A percentile compares a stretch with the other conserved stretches of the same genome.
phyloP scores from a whole-genome alignment of 139 green algal species.

The Micractinium sp. region DNA sequence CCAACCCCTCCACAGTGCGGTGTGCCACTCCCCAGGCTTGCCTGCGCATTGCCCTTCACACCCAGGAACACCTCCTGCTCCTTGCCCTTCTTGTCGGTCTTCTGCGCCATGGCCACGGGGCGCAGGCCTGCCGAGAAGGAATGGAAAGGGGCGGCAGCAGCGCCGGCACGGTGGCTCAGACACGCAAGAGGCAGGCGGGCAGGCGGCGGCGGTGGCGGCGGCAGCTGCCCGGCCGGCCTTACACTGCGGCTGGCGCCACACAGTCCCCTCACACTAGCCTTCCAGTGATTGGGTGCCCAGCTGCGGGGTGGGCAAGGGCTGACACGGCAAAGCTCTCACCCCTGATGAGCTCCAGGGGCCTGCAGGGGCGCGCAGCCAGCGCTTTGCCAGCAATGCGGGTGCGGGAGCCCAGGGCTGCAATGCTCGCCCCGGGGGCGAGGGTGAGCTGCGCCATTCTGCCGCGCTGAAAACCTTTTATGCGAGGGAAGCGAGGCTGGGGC shows the following conservation, averaged over 20 bases:
- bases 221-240: background rate
- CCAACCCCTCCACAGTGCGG: no score
- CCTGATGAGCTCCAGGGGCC: conserved; percentile 13
- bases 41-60: conserved; percentile 44
- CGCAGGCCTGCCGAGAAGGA: background rate
- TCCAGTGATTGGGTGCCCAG: background rate
- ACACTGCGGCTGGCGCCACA: background rate
- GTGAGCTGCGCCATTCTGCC: background rate
- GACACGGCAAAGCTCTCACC: conserved; percentile 1
- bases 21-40: background rate
- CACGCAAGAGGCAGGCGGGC: background rate
- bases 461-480: background rate
- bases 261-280: no score
- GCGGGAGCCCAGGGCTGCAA: background rate
- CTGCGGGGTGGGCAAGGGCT: background rate
- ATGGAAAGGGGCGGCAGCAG: background rate
- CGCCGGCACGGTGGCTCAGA: background rate
- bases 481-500: no score
- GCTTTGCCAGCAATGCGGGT: background rate
- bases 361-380: background rate
- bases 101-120: conserved; percentile 36
- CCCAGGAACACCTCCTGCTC: conserved; percentile 58
- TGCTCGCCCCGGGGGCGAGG: background rate
- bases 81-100: conserved; percentile 52
- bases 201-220: background rate